Percentiles rank a stretch among this genome's conserved stretches.
These are phyloP conservation scores for Apium graveolens DNA, from an alignment of 129 eudicot genomes.

Conservation along the genomic window DNA sequence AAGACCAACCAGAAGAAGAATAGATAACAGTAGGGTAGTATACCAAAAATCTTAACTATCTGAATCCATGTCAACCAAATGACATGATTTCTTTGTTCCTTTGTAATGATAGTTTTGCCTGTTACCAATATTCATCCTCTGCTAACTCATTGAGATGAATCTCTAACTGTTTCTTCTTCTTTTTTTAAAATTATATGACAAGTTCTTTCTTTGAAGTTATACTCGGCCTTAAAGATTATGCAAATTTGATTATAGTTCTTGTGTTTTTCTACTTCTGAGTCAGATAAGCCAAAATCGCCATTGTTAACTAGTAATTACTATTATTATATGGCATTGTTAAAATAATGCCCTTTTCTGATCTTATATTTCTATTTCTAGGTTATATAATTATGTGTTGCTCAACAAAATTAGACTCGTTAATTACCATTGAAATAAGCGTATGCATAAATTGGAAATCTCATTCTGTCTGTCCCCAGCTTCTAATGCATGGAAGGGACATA, in stretches of 20 bases:
- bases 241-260: neutral
- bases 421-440: too few relatives aligned
- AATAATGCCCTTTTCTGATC: too few relatives aligned
- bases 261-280: too few relatives aligned
- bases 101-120: neutral
- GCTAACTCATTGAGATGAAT: neutral
- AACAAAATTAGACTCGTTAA: too few relatives aligned
- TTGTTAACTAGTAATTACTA: too few relatives aligned
- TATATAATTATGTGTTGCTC: too few relatives aligned
- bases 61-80: neutral
- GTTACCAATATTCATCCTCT: neutral
- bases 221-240: neutral
- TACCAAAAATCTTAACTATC: neutral
- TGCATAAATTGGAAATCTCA: neutral
- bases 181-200: neutral
- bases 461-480: neutral
- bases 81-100: constrained; percentile 1
- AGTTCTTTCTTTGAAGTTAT: neutral
- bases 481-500: neutral
- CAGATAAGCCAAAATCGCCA: too few relatives aligned
- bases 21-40: neutral
- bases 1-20: neutral
- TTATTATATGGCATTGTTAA: too few relatives aligned
- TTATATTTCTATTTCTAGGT: too few relatives aligned
- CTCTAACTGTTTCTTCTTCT: neutral